Conservation (phyloP, 208 protist species). For the Vickermania spadyakhi region DNA sequence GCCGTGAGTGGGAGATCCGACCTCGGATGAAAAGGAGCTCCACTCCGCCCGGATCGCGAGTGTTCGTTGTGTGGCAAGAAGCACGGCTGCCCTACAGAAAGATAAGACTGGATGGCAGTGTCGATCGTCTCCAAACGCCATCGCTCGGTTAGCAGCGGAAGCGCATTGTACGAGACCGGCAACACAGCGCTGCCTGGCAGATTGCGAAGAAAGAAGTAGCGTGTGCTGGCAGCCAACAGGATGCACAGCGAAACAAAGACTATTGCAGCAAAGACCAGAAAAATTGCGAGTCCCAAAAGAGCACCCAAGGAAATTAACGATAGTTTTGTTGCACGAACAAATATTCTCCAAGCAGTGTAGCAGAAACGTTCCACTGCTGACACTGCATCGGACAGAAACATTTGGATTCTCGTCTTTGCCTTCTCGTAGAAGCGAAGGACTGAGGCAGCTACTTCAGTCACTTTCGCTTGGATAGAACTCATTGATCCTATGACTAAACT, state of each 20-base stretch:
- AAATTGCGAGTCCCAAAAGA: slow-evolving; percentile 10
- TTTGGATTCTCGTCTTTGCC: too few relatives aligned
- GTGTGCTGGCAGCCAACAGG: slow-evolving; percentile 4
- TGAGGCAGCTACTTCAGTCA: too few relatives aligned
- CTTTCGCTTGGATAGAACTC: too few relatives aligned
- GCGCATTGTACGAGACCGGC: slow-evolving; percentile 38
- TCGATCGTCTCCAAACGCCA: slow-evolving; percentile 36
- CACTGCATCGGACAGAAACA: too few relatives aligned
- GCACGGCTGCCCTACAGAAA: slow-evolving; percentile 7
- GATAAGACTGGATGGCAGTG: slow-evolving; percentile 10
- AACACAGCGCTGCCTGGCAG: slow-evolving; percentile 39
- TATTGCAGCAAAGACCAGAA: slow-evolving; percentile 20
- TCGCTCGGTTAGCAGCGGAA: slow-evolving; percentile 46
- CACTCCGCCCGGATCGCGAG: too few relatives aligned
- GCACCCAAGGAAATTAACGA: slow-evolving; percentile 7
- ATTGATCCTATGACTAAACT: too few relatives aligned
- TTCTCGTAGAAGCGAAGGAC: too few relatives aligned
- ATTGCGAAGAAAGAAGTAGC: slow-evolving; percentile 24
- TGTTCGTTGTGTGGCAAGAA: neutral
- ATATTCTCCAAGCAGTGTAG: too few relatives aligned
- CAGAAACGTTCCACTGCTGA: too few relatives aligned
- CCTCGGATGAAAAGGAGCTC: too few relatives aligned
- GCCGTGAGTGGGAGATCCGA: too few relatives aligned
- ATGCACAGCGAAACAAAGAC: slow-evolving; percentile 17
- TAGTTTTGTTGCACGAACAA: too few relatives aligned